A percentile compares a stretch with the other conserved stretches of the same genome.
These are phyloP conservation scores for Coemansia nantahalensis DNA, from an alignment of 192 early-diverging fungal species.

Conservation along the genomic window DNA sequence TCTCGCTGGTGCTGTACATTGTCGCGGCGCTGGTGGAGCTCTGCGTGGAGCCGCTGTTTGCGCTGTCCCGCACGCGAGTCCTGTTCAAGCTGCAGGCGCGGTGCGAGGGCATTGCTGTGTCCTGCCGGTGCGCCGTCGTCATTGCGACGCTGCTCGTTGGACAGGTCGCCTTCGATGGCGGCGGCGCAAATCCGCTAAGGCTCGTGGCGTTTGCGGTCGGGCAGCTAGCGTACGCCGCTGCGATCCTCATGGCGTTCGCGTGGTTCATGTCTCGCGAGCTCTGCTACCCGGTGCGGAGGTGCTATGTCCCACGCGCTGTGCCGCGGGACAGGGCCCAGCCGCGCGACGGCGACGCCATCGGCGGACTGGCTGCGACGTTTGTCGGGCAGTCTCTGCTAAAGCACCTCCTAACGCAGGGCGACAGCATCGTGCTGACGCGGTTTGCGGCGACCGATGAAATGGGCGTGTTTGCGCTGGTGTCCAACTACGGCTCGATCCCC, in stretches of 20 bases:
- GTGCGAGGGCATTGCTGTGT: constrained; percentile 79
- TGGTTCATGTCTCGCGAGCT: constrained; percentile 51
- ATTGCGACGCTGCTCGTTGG: constrained; percentile 62
- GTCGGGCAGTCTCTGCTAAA: constrained; percentile 89
- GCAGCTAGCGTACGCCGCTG: constrained; percentile 69
- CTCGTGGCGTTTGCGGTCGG: constrained; percentile 78
- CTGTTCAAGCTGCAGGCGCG: constrained; percentile 75
- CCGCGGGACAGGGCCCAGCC: constrained; percentile 27
- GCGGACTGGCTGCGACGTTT: constrained; percentile 72
- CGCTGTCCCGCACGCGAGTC: constrained; percentile 65
- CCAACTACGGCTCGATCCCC: constrained; percentile 89
- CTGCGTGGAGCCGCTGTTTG: constrained; percentile 81
- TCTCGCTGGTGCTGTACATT: constrained; percentile 65
- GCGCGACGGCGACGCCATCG: constrained; percentile 60
- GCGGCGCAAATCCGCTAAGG: constrained; percentile 52
- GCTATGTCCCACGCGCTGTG: constrained; percentile 19
- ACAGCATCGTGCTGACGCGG: constrained; percentile 82
- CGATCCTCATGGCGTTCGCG: constrained; percentile 62
- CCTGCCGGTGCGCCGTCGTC: constrained; percentile 68
- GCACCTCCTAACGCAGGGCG: constrained; percentile 93
- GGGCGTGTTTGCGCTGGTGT: constrained; percentile 81
- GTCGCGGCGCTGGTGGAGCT: constrained; percentile 80
- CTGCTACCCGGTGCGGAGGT: constrained; percentile 31
- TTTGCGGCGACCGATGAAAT: constrained; percentile 58
- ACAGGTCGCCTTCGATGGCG: constrained; percentile 4